A percentile compares a stretch with the other conserved stretches of the same genome.
These are phyloP conservation scores for Saccharomyces hybrid DNA, from an alignment of 1,139 yeast genomes.

Conservation along the genomic window DNA sequence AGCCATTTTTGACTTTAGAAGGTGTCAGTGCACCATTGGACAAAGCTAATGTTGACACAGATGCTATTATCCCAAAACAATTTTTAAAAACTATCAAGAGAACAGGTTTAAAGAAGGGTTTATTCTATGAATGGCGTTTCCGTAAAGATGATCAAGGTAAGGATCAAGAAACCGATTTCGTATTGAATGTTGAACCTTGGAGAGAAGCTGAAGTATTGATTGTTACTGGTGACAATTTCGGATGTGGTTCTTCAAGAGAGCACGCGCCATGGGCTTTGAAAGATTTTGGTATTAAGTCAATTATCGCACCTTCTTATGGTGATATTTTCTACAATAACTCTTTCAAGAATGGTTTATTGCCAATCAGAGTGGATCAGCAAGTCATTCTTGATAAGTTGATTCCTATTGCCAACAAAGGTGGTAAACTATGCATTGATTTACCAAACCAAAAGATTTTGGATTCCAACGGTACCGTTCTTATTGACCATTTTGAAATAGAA, in stretches of 20 bases:
- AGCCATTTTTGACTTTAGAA: slow-evolving; percentile 63
- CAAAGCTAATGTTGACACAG: slow-evolving; percentile 94
- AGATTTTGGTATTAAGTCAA: slow-evolving; percentile 91
- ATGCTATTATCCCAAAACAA: slow-evolving; percentile 97
- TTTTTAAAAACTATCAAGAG: slow-evolving; percentile 95
- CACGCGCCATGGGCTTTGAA: slow-evolving; percentile 99
- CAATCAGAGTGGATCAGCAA: slow-evolving; percentile 78
- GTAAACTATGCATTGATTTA: slow-evolving; percentile 68
- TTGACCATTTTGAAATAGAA: slow-evolving; percentile 80
- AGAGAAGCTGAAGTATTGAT: slow-evolving; percentile 72
- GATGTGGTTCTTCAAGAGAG: slow-evolving; percentile 98
- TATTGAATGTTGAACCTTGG: slow-evolving; percentile 78
- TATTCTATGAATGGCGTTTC: slow-evolving; percentile 85
- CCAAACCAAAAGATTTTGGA: slow-evolving; percentile 77
- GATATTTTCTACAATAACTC: slow-evolving; percentile 97
- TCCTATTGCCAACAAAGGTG: slow-evolving; percentile 73
- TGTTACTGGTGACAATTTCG: slow-evolving; percentile 94
- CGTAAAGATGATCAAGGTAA: slow-evolving; percentile 62
- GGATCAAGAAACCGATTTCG: slow-evolving; percentile 81
- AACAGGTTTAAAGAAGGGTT: slow-evolving; percentile 82
- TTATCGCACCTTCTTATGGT: slow-evolving; percentile 96
- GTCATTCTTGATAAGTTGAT: slow-evolving; percentile 60
- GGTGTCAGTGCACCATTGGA: slow-evolving; percentile 92
- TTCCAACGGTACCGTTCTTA: slow-evolving; percentile 62
- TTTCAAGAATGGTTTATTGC: slow-evolving; percentile 88